Conservation (phyloP, 2,329 filamentous ascomycete species). For the Pseudocercospora fijiensis region DNA sequence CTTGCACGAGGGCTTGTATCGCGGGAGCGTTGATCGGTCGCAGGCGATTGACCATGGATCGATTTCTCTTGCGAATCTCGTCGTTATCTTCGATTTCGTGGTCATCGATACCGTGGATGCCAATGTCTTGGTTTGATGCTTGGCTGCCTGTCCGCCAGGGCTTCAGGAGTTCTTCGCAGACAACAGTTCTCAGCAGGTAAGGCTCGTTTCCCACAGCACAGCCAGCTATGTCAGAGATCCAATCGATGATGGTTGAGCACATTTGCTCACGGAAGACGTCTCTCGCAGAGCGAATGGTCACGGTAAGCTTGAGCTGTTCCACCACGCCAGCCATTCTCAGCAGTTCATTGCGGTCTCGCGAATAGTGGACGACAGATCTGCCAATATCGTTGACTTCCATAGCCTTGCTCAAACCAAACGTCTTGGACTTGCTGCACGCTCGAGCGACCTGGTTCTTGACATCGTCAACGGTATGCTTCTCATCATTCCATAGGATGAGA, state of each 20-base stretch:
- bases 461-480: slow-evolving; percentile 94
- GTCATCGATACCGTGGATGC: slow-evolving; percentile 76
- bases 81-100: slow-evolving; percentile 64
- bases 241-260: slow-evolving; percentile 96
- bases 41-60: slow-evolving; percentile 39
- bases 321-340: slow-evolving; percentile 79
- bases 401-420: slow-evolving; percentile 71
- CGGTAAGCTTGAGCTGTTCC: slow-evolving; percentile 92
- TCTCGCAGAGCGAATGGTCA: slow-evolving; percentile 87
- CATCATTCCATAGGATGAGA: slow-evolving; percentile 92
- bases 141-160: slow-evolving; percentile 84
- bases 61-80: slow-evolving; percentile 41
- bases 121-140: slow-evolving; percentile 75
- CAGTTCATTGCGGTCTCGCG: slow-evolving; percentile 68
- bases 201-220: slow-evolving; percentile 80
- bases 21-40: slow-evolving; percentile 24
- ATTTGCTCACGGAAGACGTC: slow-evolving; percentile 98
- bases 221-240: slow-evolving; percentile 88
- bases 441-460: slow-evolving; percentile 86
- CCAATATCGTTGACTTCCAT: slow-evolving; percentile 88
- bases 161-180: slow-evolving; percentile 89
- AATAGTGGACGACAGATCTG: slow-evolving; percentile 78
- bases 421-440: slow-evolving; percentile 72
- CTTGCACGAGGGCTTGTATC: slow-evolving; percentile 30
- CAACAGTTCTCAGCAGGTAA: slow-evolving; percentile 71